These are phyloP conservation scores for Eucalyptus guilfoylei DNA, from an alignment of 345 rosid genomes.

Conservation along the genomic window DNA sequence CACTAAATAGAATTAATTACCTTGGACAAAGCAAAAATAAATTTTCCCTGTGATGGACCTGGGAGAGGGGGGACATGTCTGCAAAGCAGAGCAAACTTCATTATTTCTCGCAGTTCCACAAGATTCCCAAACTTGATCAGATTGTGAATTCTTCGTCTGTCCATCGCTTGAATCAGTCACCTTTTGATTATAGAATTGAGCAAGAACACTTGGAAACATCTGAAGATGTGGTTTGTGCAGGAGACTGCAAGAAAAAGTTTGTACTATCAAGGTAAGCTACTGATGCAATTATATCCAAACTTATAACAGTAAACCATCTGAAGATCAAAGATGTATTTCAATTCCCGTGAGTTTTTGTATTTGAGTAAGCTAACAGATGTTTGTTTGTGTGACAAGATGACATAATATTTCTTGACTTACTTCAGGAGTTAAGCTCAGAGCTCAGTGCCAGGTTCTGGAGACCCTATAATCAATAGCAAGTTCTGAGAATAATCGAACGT, in stretches of 20 bases:
- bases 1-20: neutral
- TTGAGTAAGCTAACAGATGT: neutral
- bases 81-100: no score
- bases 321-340: neutral
- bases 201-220: no score
- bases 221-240: neutral
- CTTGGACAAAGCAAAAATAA: neutral
- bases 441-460: neutral
- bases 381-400: neutral
- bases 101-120: no score
- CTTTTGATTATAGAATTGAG: no score
- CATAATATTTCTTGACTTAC: neutral
- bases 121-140: no score
- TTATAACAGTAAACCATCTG: neutral
- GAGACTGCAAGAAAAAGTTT: neutral
- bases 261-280: neutral
- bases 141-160: no score
- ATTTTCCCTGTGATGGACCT: neutral
- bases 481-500: no score
- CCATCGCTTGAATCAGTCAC: no score
- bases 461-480: neutral
- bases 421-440: neutral
- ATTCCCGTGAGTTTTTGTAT: neutral
- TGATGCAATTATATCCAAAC: neutral
- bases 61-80: neutral